A percentile compares a stretch with the other conserved stretches of the same genome.
phyloP scores from a whole-genome alignment of 805 yeast genomes.

The Hanseniaspora guilliermondii region DNA sequence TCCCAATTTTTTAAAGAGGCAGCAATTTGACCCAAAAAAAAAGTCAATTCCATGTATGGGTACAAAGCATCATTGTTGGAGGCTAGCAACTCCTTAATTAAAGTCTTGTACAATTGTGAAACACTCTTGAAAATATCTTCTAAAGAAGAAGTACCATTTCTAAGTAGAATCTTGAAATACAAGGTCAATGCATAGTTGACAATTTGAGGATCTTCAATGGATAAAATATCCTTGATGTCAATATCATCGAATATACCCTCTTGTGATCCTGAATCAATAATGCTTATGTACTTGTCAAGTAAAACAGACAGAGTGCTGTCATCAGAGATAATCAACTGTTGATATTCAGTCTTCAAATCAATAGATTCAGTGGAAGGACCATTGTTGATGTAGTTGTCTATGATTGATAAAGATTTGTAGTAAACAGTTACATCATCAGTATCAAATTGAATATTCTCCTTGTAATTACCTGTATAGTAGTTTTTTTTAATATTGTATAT shows the following conservation, averaged over 20 bases:
- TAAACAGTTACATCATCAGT: constrained; percentile 22
- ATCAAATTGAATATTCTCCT: constrained; percentile 31
- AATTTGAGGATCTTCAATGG: constrained; percentile 20
- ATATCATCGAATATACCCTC: constrained; percentile 15
- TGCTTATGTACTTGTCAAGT: constrained; percentile 23
- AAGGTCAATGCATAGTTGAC: constrained; percentile 17
- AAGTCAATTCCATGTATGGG: constrained; percentile 15
- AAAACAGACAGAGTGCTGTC: constrained; percentile 23
- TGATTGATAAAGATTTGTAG: constrained; percentile 26
- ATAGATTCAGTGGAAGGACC: not conserved
- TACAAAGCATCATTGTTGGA: constrained; percentile 12
- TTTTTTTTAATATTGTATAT: constrained; percentile 34
- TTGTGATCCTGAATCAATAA: constrained; percentile 19
- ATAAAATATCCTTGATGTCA: constrained; percentile 15
- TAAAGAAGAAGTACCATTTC: constrained; percentile 23
- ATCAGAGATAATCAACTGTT: constrained; percentile 13
- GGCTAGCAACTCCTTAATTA: constrained; percentile 16
- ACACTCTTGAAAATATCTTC: constrained; percentile 22
- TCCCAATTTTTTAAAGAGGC: constrained; percentile 14
- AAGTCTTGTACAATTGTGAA: constrained; percentile 29
- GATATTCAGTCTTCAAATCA: constrained; percentile 15
- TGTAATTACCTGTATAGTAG: constrained; percentile 48
- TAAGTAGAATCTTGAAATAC: constrained; percentile 19
- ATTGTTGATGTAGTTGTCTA: constrained; percentile 21
- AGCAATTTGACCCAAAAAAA: constrained; percentile 9